Percentiles rank a stretch among this genome's conserved stretches.
phyloP scores from a whole-genome alignment of 106 monocot genomes.

The Apostasia ramifera region DNA sequence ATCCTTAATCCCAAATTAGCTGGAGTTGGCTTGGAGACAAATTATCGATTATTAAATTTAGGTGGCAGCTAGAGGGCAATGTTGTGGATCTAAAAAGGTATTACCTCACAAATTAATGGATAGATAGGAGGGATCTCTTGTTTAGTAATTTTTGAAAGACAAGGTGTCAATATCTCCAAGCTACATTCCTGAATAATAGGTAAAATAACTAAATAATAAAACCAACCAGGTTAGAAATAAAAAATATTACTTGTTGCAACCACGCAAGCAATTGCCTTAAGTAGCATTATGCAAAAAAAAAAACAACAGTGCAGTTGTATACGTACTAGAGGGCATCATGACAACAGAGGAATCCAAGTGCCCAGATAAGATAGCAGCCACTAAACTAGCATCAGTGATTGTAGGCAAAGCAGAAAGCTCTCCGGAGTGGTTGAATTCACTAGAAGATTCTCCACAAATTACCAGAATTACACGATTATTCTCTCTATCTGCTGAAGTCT shows the following conservation, averaged over 20 bases:
- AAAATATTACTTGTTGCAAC: background rate
- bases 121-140: no score
- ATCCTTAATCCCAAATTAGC: no score
- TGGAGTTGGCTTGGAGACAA: no score
- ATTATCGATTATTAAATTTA: no score
- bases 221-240: no score
- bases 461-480: conserved; percentile 42
- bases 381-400: conserved; percentile 55
- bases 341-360: conserved; percentile 48
- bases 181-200: no score
- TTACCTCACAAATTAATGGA: no score
- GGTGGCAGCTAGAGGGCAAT: no score
- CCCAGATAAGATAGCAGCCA: conserved; percentile 71
- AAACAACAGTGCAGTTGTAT: background rate
- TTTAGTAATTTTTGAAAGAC: no score
- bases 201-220: no score
- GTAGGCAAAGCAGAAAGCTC: conserved; percentile 41
- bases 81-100: no score
- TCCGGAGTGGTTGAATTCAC: conserved; percentile 27
- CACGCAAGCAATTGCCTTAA: background rate
- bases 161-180: no score
- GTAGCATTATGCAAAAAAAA: background rate
- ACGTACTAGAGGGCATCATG: conserved; percentile 32
- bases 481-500: conserved; percentile 48
- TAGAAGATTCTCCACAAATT: conserved; percentile 35